Base-by-base conservation (phyloP, 2,329 filamentous ascomycete genomes). In the Cladosporium phlei region DNA sequence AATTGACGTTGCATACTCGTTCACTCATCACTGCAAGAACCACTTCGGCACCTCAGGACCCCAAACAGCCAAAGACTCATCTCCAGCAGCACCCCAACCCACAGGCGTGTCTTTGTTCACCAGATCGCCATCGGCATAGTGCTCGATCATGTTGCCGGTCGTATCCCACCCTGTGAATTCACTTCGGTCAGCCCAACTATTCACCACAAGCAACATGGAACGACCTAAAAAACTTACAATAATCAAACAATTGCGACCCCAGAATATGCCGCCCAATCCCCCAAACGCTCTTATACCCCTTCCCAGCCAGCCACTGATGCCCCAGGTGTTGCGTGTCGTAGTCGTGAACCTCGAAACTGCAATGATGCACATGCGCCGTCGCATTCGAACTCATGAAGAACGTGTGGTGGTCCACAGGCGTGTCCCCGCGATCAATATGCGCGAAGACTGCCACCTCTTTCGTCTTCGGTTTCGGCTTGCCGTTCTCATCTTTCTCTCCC, bases 161-260 rank as follows among this genome's bases (percentile, higher is more conserved):
- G 77, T 76, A 63, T 85, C 82, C 55, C 49, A 44, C 43, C 46
- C 45, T 47, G 11, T 19, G 5, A 22, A 24, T n/a, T n/a, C n/a
- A n/a, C n/a, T n/a, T n/a, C n/a, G n/a, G n/a, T n/a, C n/a, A n/a
- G n/a, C n/a, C n/a, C n/a, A n/a, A n/a, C n/a, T n/a, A n/a, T n/a
- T n/a, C n/a, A n/a, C n/a, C n/a, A n/a, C n/a, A n/a, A n/a, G n/a
- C n/a, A n/a, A n/a, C n/a, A n/a, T n/a, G n/a, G n/a, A n/a, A n/a
- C n/a, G n/a, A n/a, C n/a, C n/a, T 24, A 9, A 10, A 3, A 22
- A 27, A 40, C 45, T 27, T 38, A 47, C 45, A 48, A 22, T 85
- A 86, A 58, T 86, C 82, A 55, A 87, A 88, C 42, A 87, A 79
- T 28, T 86, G 83, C 52, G 75, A 80, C 3, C 83, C 83, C 55